These are phyloP conservation scores for Xylaria sp. DNA, from an alignment of 2,329 filamentous ascomycete species.

Conservation along the genomic window DNA sequence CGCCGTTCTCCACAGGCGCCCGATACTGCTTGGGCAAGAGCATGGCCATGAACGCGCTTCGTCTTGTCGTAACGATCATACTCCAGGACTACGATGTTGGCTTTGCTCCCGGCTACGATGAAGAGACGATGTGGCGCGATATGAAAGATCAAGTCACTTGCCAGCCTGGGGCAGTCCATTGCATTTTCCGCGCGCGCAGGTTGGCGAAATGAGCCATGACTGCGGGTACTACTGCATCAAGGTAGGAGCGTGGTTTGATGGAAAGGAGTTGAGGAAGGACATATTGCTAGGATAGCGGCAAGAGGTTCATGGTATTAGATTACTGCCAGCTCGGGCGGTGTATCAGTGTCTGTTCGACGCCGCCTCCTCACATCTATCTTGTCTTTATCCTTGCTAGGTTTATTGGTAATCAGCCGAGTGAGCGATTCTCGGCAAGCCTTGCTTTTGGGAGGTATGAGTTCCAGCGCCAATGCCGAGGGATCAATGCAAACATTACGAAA, in stretches of 20 bases:
- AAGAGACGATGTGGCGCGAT: conserved; percentile 39
- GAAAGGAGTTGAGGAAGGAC: not conserved
- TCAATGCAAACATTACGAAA: not conserved
- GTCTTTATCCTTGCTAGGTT: not conserved
- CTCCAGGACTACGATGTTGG: conserved; percentile 33
- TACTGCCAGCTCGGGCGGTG: not conserved
- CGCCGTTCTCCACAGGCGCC: conserved; percentile 38
- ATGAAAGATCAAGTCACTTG: conserved; percentile 41
- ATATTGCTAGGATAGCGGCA: not conserved
- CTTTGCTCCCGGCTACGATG: conserved; percentile 39
- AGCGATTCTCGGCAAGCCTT: not conserved
- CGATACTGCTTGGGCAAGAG: conserved; percentile 39
- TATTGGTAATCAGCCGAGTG: not conserved
- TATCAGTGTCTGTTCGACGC: not conserved
- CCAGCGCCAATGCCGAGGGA: not conserved
- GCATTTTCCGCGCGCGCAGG: conserved; percentile 34
- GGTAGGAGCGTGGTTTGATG: no score
- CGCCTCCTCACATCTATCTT: not conserved
- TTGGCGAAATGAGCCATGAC: not conserved
- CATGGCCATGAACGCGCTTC: conserved; percentile 35
- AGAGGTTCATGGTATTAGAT: not conserved
- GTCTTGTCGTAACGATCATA: conserved; percentile 33
- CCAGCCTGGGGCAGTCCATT: conserved; percentile 36
- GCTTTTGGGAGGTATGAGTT: not conserved
- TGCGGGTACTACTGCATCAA: not conserved